Evolutionary conservation across 345 rosid genomes (phyloP).

Genomic region (Eucalyptus sp.): DNA sequence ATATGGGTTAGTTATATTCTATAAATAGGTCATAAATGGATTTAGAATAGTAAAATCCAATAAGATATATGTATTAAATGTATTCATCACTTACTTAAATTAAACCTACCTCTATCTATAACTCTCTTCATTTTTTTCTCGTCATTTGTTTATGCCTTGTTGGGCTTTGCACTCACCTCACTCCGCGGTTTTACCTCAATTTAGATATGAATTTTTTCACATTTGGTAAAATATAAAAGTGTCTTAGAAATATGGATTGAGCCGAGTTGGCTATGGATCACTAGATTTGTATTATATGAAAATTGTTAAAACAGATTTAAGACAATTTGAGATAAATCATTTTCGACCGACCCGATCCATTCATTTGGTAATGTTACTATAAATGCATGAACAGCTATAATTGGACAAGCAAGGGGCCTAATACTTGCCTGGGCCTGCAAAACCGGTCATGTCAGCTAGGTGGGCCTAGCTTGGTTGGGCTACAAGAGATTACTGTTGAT

Average conservation of each 20-base stretch:
- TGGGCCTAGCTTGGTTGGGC: background rate
- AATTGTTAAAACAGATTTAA: no score
- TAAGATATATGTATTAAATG: no score
- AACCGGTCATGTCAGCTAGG: background rate
- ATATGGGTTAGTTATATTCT: no score
- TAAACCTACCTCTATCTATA: background rate
- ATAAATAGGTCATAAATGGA: background rate
- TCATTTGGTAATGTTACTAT: background rate
- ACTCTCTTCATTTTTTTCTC: background rate
- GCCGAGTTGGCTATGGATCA: fast-evolving
- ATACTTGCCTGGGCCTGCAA: background rate
- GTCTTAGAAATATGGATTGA: no score
- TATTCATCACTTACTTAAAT: no score
- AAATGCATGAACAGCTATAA: background rate
- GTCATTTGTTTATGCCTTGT: no score
- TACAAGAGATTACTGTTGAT: background rate
- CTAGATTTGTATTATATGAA: background rate
- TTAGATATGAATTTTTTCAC: background rate
- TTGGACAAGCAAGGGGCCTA: background rate
- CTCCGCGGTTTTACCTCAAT: fast-evolving
- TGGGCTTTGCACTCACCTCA: no score
- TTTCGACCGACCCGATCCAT: no score
- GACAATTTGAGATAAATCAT: no score
- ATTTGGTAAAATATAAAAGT: background rate
- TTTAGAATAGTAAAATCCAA: background rate